Conservation (phyloP, 2,329 filamentous ascomycete genomes). For the Monilinia laxa region DNA sequence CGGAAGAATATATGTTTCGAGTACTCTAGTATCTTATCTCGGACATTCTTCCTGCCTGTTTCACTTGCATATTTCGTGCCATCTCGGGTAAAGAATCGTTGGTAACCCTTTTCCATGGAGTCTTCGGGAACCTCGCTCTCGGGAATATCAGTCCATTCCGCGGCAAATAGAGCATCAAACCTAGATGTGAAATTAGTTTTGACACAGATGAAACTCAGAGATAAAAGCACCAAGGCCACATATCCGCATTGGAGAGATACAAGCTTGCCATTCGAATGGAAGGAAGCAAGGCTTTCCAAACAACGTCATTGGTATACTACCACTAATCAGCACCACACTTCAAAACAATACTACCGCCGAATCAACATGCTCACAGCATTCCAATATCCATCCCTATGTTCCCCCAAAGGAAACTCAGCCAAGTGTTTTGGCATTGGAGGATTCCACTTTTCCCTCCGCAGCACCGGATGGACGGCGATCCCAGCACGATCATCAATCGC, state of each 20-base stretch:
- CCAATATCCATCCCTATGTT: conserved; percentile 24
- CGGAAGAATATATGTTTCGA: conserved; percentile 3
- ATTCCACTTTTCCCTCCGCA: conserved; percentile 20
- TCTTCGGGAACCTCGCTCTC: not conserved
- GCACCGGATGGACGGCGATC: conserved; percentile 23
- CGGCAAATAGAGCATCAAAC: conserved; percentile 20
- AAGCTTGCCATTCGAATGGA: conserved; percentile 19
- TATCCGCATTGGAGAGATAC: conserved; percentile 18
- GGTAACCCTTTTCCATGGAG: not conserved
- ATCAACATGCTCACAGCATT: conserved; percentile 19
- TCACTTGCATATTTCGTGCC: not conserved
- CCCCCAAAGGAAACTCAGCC: conserved; percentile 22
- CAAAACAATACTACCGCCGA: not conserved
- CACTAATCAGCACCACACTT: not conserved
- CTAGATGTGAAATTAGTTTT: not conserved
- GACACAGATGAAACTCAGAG: not conserved
- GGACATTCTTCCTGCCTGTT: not conserved
- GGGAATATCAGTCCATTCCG: conserved; percentile 1
- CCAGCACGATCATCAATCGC: not conserved
- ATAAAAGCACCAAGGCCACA: conserved; percentile 24
- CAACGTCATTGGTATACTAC: conserved; percentile 22
- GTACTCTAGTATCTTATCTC: not conserved
- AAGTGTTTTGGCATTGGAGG: conserved; percentile 13
- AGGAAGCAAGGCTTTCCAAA: conserved; percentile 22
- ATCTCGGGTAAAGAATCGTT: not conserved